Percentiles rank a stretch among this genome's conserved stretches.
Evolutionary conservation across 352 stramenopile species (phyloP).

Genomic region (Pilasporangium apinafurcum): DNA sequence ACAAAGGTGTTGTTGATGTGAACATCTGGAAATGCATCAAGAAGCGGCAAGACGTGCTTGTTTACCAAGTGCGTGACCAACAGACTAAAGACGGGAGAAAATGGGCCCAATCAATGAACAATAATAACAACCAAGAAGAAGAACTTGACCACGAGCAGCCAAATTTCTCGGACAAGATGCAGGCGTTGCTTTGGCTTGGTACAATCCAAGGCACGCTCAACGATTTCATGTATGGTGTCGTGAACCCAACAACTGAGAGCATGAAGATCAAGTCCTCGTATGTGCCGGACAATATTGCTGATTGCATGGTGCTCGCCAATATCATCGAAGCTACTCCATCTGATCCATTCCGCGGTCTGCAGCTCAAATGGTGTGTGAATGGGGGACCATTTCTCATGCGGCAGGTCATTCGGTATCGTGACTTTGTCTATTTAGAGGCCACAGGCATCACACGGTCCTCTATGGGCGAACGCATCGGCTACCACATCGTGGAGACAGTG

Average conservation of each 20-base stretch:
- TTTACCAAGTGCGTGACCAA: slow-evolving; percentile 7
- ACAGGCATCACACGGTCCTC: slow-evolving; percentile 22
- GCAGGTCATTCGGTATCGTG: slow-evolving; percentile 13
- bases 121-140: slow-evolving; percentile 6
- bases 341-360: slow-evolving; percentile 44
- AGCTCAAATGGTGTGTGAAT: slow-evolving; percentile 40
- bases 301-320: slow-evolving; percentile 28
- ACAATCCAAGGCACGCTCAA: slow-evolving; percentile 24
- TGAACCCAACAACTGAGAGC: slow-evolving; percentile 34
- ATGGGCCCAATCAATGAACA: too few species aligned
- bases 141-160: too few species aligned
- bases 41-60: slow-evolving; percentile 16
- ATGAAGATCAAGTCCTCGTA: slow-evolving; percentile 50
- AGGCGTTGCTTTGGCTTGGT: slow-evolving; percentile 12
- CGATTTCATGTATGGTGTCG: slow-evolving; percentile 52
- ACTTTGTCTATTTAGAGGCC: slow-evolving; percentile 47
- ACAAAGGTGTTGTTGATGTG: slow-evolving; percentile 26
- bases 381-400: slow-evolving; percentile 16
- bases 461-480: slow-evolving; percentile 22
- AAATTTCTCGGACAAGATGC: slow-evolving; percentile 7
- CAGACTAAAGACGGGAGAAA: too few species aligned
- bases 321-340: slow-evolving; percentile 27
- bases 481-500: slow-evolving; percentile 35
- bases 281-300: slow-evolving; percentile 32
- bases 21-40: slow-evolving; percentile 48